Percentiles rank a stretch among this genome's conserved stretches.
phyloP scores from a whole-genome alignment of 2,329 filamentous ascomycete species.

The Penicillium frequentans region DNA sequence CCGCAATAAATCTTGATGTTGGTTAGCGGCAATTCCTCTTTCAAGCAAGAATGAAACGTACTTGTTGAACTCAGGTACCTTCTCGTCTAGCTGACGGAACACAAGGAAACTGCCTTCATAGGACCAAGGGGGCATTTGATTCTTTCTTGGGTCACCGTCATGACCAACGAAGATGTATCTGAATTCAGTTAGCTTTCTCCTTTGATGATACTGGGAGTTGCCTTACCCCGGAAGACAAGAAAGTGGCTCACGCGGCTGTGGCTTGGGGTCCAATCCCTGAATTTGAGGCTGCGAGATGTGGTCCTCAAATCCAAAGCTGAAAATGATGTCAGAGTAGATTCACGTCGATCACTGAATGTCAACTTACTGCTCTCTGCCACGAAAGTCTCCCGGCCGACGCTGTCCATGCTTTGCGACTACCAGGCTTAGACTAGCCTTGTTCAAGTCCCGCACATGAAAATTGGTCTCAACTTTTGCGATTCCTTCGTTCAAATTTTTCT shows the following conservation, averaged over 20 bases:
- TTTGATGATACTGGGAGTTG: not conserved
- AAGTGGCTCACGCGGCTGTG: slow-evolving; percentile 30
- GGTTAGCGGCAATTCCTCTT: not conserved
- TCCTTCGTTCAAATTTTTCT: slow-evolving; percentile 7
- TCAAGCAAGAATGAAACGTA: not conserved
- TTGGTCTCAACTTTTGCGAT: slow-evolving; percentile 10
- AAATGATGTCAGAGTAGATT: not conserved
- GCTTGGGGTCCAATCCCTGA: slow-evolving; percentile 26
- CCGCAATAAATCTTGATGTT: not conserved
- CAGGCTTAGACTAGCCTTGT: slow-evolving; percentile 6
- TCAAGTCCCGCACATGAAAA: slow-evolving; percentile 8
- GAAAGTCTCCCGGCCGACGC: slow-evolving; percentile 1
- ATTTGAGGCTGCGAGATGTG: slow-evolving; percentile 44
- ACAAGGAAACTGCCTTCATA: slow-evolving; percentile 46
- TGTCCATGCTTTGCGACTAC: not conserved
- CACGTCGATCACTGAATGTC: not conserved
- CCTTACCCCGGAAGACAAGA: slow-evolving; percentile 30
- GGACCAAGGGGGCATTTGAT: slow-evolving; percentile 39
- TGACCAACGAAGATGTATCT: slow-evolving; percentile 38
- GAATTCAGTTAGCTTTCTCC: not conserved
- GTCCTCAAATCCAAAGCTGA: slow-evolving; percentile 45
- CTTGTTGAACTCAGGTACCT: slow-evolving; percentile 45
- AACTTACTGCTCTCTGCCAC: slow-evolving; percentile 14
- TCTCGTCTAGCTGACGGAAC: slow-evolving; percentile 47
- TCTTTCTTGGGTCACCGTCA: slow-evolving; percentile 30